Percentiles rank a stretch among this genome's conserved stretches.
These are phyloP conservation scores for Pseudovirgaria hyperparasitica DNA, from an alignment of 2,329 filamentous ascomycete genomes.

Conservation along the genomic window DNA sequence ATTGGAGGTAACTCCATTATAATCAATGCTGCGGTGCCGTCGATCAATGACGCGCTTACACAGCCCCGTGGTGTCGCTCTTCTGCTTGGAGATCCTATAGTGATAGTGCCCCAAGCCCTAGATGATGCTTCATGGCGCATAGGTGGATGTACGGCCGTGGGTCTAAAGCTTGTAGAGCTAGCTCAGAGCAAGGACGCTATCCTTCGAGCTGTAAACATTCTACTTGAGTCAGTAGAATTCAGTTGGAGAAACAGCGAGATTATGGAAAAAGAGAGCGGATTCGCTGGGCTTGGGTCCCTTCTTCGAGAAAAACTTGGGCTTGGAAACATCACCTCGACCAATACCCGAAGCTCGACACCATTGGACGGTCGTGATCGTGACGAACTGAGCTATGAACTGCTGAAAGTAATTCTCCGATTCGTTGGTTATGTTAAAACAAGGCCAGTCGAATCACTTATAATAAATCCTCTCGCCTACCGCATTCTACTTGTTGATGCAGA, in stretches of 20 bases:
- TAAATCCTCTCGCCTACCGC: constrained; percentile 89
- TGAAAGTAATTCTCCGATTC: constrained; percentile 70
- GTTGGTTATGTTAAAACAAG: constrained; percentile 75
- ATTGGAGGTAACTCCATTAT: constrained; percentile 67
- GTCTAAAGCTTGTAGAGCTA: constrained; percentile 71
- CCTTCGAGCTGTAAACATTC: constrained; percentile 64
- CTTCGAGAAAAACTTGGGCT: constrained; percentile 68
- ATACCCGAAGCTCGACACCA: constrained; percentile 33
- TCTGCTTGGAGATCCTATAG: constrained; percentile 69
- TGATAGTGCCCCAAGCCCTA: constrained; percentile 68
- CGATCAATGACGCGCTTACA: constrained; percentile 77
- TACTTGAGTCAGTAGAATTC: constrained; percentile 74
- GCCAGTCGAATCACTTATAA: constrained; percentile 80
- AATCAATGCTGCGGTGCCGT: constrained; percentile 78
- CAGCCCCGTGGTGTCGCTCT: constrained; percentile 70
- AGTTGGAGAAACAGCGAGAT: constrained; percentile 98
- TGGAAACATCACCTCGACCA: constrained; percentile 28
- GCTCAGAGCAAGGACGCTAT: constrained; percentile 59
- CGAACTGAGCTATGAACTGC: constrained; percentile 44
- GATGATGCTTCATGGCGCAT: constrained; percentile 90
- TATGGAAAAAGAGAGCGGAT: constrained; percentile 93
- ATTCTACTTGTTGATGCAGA: constrained; percentile 86
- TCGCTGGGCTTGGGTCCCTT: constrained; percentile 73
- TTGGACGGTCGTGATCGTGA: constrained; percentile 33
- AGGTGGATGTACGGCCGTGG: constrained; percentile 78